These are phyloP conservation scores for Coemansia sp. DNA, from an alignment of 192 early-diverging fungal genomes.

Conservation along the genomic window DNA sequence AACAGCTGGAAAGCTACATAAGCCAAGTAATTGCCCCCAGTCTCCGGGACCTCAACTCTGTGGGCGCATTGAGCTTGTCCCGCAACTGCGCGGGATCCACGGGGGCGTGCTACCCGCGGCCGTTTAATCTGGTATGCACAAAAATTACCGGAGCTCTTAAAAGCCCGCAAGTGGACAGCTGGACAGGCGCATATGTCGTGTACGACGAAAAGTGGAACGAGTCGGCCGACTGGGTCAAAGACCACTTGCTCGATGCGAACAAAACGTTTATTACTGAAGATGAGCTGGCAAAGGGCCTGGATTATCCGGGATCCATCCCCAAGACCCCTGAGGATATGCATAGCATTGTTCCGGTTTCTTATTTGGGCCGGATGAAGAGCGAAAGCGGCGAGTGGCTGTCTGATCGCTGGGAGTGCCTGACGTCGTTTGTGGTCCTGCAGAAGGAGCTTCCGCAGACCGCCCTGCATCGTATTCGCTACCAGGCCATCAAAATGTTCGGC, in stretches of 20 bases:
- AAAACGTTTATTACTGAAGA: slow-evolving; percentile 18
- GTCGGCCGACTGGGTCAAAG: slow-evolving; percentile 17
- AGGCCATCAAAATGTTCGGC: slow-evolving; percentile 39
- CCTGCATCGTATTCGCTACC: slow-evolving; percentile 45
- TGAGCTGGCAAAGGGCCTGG: slow-evolving; percentile 30
- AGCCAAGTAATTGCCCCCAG: slow-evolving; percentile 22
- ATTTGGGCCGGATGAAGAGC: slow-evolving; percentile 47
- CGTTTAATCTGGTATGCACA: slow-evolving; percentile 25
- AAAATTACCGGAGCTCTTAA: slow-evolving; percentile 24
- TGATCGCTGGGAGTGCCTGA: slow-evolving; percentile 48
- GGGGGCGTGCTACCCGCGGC: slow-evolving; percentile 25
- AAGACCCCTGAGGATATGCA: slow-evolving; percentile 25
- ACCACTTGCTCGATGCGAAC: slow-evolving; percentile 16
- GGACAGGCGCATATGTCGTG: slow-evolving; percentile 41
- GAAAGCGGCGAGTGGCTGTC: slow-evolving; percentile 52
- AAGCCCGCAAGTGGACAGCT: slow-evolving; percentile 35
- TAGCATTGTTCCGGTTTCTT: slow-evolving; percentile 40
- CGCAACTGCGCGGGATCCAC: slow-evolving; percentile 6
- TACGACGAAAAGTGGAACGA: slow-evolving; percentile 36
- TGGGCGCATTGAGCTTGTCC: slow-evolving; percentile 12
- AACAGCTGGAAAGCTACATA: slow-evolving; percentile 30
- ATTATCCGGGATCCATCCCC: slow-evolving; percentile 46
- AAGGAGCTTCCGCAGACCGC: slow-evolving; percentile 44
- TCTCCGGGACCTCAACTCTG: slow-evolving; percentile 33
- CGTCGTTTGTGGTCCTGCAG: slow-evolving; percentile 42